Conservation (phyloP, 495 filamentous ascomycete species). For the Aspergillus steynii region DNA sequence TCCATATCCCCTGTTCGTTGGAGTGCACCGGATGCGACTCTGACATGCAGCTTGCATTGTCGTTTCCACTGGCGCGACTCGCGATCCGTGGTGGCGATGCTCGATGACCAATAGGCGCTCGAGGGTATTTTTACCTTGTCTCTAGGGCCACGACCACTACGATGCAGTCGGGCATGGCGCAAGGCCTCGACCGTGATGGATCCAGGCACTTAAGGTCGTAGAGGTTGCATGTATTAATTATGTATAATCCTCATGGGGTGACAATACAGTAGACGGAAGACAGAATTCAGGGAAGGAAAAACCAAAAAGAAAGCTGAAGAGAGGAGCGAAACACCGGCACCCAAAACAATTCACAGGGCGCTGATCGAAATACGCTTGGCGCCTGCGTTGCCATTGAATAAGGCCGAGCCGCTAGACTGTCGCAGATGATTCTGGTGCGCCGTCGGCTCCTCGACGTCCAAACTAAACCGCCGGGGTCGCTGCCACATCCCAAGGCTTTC, state of each 20-base stretch:
- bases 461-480: slow-evolving; percentile 39
- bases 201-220: neutral
- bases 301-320: neutral
- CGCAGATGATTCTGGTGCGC: slow-evolving; percentile 40
- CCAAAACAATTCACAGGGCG: slow-evolving; percentile 15
- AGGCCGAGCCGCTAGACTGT: slow-evolving; percentile 35
- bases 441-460: slow-evolving; percentile 40
- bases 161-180: neutral
- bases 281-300: neutral
- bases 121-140: neutral
- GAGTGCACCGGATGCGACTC: neutral
- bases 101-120: neutral
- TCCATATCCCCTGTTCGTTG: neutral
- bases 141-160: neutral
- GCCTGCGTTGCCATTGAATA: slow-evolving; percentile 33
- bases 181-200: neutral
- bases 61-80: neutral
- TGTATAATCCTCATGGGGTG: neutral
- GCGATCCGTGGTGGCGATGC: neutral
- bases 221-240: neutral
- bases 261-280: neutral
- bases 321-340: slow-evolving; percentile 2
- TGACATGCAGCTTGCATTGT: neutral
- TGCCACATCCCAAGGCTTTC: slow-evolving; percentile 41
- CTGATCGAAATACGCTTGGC: slow-evolving; percentile 26